Conservation (phyloP, 192 early-diverging fungal species). For the Ambispora gerdemannii region DNA sequence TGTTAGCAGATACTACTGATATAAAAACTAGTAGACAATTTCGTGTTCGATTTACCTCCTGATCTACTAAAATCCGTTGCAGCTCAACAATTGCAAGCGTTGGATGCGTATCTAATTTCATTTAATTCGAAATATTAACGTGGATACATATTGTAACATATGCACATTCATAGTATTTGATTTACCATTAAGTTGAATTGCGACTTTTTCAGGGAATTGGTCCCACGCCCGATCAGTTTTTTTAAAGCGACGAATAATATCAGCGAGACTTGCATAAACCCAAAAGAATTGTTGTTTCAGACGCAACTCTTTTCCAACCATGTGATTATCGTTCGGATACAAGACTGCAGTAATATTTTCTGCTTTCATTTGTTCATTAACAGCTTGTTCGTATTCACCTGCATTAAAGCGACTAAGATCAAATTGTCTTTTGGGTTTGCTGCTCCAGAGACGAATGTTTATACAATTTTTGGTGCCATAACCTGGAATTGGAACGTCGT, state of each 20-base stretch:
- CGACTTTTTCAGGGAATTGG: constrained; percentile 81
- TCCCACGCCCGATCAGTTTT: constrained; percentile 77
- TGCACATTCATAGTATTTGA: background rate
- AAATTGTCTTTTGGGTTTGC: constrained; percentile 87
- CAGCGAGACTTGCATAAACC: constrained; percentile 84
- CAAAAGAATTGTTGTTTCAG: constrained; percentile 99
- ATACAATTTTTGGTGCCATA: constrained; percentile 92
- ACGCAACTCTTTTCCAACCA: constrained; percentile 92
- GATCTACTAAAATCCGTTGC: constrained; percentile 89
- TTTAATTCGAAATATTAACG: background rate
- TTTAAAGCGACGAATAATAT: constrained; percentile 92
- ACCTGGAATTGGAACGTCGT: constrained; percentile 96
- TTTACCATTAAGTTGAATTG: constrained; percentile 91
- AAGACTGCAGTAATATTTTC: constrained; percentile 93
- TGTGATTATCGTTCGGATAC: constrained; percentile 98
- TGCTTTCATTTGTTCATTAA: constrained; percentile 87
- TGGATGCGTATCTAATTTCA: constrained; percentile 88
- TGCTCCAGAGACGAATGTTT: constrained; percentile 96
- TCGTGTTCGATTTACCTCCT: constrained; percentile 50
- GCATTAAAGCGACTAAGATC: constrained; percentile 83
- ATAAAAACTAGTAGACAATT: background rate
- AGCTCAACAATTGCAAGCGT: constrained; percentile 92
- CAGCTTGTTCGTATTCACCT: constrained; percentile 90
- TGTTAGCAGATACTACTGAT: background rate
- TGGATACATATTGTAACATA: background rate